Evolutionary conservation across 2,329 filamentous ascomycete genomes (phyloP), one percentile per base, ranked within the genome.

Genomic region (Exserohilum rostratum): DNA sequence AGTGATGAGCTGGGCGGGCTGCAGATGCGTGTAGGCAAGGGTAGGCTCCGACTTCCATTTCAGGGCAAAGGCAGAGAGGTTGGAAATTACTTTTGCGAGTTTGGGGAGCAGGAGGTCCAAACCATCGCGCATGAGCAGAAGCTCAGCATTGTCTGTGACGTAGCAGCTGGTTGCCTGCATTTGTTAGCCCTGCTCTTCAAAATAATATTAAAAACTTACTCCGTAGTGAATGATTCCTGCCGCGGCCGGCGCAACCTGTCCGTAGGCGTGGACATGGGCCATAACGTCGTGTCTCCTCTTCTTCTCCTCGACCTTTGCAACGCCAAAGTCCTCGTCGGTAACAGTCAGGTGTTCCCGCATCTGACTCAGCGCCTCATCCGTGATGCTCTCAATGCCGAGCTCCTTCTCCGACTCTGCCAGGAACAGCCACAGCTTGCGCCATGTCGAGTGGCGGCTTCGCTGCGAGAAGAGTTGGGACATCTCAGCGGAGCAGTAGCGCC

Each of bases 351-450:
- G 72, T 38, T 72, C 71, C 55, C 77, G 75, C 74, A 82, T 77
- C 69, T 82, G 78, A 51, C 70, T 58, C 49, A 82, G 74, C 1
- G 79, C 80, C 35, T 93, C 83, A n/a, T 85, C 83, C 12, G 85
- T 87, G 71, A 96, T 93, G 3, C 40, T 61, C 7, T 84, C 79
- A 42, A 96, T 84, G 2, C 91, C 91, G 2, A 96, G 83, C 75
- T 93, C 89, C 74, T 87, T 87, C 80, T 96, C 89, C 9, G 84
- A 82, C 80, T 96, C 88, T 20, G 92, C 92, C 10, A 96, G 88
- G 77, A 83, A 87, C 39, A 93, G 80, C 93, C 93, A 97, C 15
- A 96, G 85, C 73, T 90, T 83, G 61, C 92, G 86, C 91, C 91
- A 96, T 50, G 87, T 91, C 37, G 85, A 87, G 74, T 87, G 86